phyloP scores from a whole-genome alignment of 225 moss, liverwort and hornwort genomes.

The Polytrichum formosum region DNA sequence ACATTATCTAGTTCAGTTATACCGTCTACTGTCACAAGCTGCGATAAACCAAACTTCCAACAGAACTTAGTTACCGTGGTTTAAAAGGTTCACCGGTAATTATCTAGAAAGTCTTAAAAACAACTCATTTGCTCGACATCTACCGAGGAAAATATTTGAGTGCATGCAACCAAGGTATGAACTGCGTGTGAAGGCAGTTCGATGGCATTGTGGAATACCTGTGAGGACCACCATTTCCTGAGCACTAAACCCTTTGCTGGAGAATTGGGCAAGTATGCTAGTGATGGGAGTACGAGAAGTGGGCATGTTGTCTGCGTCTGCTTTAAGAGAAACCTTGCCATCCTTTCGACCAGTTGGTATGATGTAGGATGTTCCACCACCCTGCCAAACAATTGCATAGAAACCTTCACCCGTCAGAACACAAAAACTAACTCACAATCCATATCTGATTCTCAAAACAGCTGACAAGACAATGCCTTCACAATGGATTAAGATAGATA shows the following conservation, averaged over 20 bases:
- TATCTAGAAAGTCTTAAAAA: no score
- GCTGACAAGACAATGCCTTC: no score
- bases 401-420: neutral
- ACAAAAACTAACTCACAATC: neutral
- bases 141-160: no score
- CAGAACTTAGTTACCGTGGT: no score
- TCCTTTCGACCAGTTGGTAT: slow-evolving; percentile 41
- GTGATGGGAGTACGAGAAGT: slow-evolving; percentile 10
- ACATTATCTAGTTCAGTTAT: no score
- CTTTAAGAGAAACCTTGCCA: neutral
- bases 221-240: slow-evolving; percentile 28
- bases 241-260: slow-evolving; percentile 10
- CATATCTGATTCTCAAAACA: neutral
- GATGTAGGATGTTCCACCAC: slow-evolving; percentile 11
- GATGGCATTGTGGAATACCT: slow-evolving; percentile 1
- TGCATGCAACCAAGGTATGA: no score
- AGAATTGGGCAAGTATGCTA: slow-evolving; percentile 10
- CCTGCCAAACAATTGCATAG: neutral
- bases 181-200: no score
- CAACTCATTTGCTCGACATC: no score
- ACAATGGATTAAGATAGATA: no score
- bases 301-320: slow-evolving; percentile 19
- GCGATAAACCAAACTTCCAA: neutral
- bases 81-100: no score
- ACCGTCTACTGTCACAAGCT: neutral